phyloP scores from a whole-genome alignment of 371 early-diverging fungal genomes.

The Apophysomyces elegans region DNA sequence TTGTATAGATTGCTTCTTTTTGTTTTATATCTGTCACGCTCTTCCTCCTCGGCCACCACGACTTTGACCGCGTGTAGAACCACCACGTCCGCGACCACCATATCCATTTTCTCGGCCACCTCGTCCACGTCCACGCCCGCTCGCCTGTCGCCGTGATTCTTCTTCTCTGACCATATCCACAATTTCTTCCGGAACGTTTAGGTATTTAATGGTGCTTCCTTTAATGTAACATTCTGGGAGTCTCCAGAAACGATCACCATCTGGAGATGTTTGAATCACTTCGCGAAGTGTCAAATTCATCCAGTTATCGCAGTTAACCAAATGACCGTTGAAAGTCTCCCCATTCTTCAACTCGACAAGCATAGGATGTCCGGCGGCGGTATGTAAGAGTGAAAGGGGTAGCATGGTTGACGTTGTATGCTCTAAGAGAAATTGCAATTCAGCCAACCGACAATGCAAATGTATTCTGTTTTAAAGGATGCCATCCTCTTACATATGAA shows the following conservation, averaged over 20 bases:
- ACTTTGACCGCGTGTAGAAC: constrained; percentile 39
- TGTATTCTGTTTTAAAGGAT: not conserved
- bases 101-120: constrained; percentile 50
- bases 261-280: constrained; percentile 93
- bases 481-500: not conserved
- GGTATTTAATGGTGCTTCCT: constrained; percentile 94
- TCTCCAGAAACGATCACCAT: constrained; percentile 93
- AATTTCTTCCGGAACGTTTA: constrained; percentile 92
- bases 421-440: not conserved
- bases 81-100: constrained; percentile 53
- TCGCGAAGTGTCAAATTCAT: constrained; percentile 97
- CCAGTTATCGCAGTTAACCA: constrained; percentile 96
- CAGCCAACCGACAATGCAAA: not conserved
- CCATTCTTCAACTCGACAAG: constrained; percentile 98
- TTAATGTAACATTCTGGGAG: constrained; percentile 91
- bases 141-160: constrained; percentile 47
- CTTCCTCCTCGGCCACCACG: constrained; percentile 37
- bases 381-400: constrained; percentile 89
- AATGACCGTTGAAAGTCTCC: constrained; percentile 97
- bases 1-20: too few species aligned
- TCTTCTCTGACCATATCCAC: constrained; percentile 90
- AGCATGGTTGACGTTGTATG: constrained; percentile 54
- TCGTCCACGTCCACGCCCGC: constrained; percentile 63
- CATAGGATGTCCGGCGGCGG: constrained; percentile 91
- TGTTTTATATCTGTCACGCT: not conserved